phyloP scores from a whole-genome alignment of 2,329 filamentous ascomycete species.

The Passalora sequoiae region DNA sequence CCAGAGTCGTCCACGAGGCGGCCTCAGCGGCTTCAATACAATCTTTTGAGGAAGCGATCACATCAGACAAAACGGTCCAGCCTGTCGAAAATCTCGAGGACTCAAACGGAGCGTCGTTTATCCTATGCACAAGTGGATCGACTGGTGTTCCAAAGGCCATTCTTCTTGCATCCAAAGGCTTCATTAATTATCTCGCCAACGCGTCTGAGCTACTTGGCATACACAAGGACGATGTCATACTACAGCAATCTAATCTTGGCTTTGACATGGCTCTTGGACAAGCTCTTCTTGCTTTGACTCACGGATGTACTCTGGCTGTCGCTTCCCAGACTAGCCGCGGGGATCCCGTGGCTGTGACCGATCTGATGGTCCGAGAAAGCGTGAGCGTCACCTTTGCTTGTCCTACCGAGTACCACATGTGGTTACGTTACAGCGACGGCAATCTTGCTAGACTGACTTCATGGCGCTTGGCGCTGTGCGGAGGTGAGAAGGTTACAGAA shows the following conservation, averaged over 20 bases:
- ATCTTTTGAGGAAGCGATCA: too few species aligned
- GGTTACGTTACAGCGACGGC: constrained; percentile 19
- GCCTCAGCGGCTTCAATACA: too few species aligned
- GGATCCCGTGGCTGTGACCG: constrained; percentile 34
- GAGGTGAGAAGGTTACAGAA: constrained; percentile 31
- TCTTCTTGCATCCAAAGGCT: constrained; percentile 13
- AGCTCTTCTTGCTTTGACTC: constrained; percentile 34
- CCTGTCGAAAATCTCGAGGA: constrained; percentile 9
- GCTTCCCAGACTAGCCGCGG: constrained; percentile 30
- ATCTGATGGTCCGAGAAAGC: constrained; percentile 34
- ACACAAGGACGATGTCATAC: constrained; percentile 23
- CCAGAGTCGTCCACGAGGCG: too few species aligned
- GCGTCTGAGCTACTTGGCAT: constrained; percentile 9
- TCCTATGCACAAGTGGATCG: constrained; percentile 19
- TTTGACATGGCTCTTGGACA: constrained; percentile 43
- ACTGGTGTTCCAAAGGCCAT: constrained; percentile 18
- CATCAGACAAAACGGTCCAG: not conserved
- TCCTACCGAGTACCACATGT: constrained; percentile 39
- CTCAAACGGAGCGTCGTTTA: constrained; percentile 9
- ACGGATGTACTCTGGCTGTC: constrained; percentile 38
- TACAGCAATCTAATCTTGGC: constrained; percentile 38
- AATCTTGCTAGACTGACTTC: constrained; percentile 2
- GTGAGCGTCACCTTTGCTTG: constrained; percentile 39
- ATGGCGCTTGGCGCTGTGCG: constrained; percentile 33
- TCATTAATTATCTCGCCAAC: constrained; percentile 14